These are phyloP conservation scores for Nicotiana paniculata DNA, from an alignment of 257 asterid species.

Conservation along the genomic window DNA sequence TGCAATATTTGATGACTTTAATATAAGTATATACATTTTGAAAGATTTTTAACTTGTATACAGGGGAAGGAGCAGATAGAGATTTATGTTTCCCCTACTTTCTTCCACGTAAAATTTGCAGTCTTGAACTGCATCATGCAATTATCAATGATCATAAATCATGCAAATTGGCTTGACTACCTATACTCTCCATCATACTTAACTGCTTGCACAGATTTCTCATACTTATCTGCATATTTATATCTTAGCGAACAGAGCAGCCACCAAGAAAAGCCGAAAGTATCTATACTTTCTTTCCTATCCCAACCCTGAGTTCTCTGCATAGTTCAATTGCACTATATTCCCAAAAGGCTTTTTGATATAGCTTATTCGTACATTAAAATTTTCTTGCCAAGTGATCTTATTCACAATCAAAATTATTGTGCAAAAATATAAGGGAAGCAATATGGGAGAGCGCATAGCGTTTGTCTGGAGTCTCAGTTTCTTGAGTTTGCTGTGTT, in stretches of 20 bases:
- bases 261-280: constrained; percentile 4
- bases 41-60: neutral
- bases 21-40: neutral
- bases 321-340: neutral
- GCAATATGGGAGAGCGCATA: neutral
- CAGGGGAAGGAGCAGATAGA: neutral
- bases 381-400: neutral
- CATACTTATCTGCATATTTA: constrained; percentile 4
- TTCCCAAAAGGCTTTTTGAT: neutral
- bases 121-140: neutral
- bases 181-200: constrained; percentile 22
- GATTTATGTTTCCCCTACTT: neutral
- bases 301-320: neutral
- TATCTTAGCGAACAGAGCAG: constrained; percentile 17
- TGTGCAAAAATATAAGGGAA: neutral
- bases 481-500: constrained; percentile 23
- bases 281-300: neutral
- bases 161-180: constrained; percentile 35
- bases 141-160: constrained; percentile 3
- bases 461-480: constrained; percentile 18
- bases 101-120: neutral
- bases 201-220: constrained; percentile 4
- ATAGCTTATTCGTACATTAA: neutral
- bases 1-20: neutral
- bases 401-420: neutral